These are phyloP conservation scores for Fagus sylvatica DNA, from an alignment of 306 rosid genomes.

Conservation along the genomic window DNA sequence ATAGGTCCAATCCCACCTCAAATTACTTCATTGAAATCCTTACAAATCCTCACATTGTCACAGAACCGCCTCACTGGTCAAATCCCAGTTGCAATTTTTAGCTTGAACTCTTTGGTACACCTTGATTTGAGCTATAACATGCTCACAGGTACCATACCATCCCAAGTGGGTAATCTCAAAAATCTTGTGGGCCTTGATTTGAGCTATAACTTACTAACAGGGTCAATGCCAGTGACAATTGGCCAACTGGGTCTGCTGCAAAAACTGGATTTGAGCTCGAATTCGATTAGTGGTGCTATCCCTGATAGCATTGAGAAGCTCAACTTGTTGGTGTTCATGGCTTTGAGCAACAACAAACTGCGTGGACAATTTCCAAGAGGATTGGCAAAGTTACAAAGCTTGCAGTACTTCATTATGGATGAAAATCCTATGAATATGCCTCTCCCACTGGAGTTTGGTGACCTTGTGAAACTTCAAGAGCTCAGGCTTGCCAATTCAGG, in stretches of 20 bases:
- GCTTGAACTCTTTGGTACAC: slow-evolving; percentile 38
- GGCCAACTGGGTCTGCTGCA: slow-evolving; percentile 47
- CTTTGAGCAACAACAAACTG: slow-evolving; percentile 45
- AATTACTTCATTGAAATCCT: slow-evolving; percentile 41
- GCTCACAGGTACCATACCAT: slow-evolving; percentile 40
- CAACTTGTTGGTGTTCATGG: slow-evolving; percentile 38
- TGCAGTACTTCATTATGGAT: slow-evolving; percentile 57
- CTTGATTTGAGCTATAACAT: slow-evolving; percentile 56
- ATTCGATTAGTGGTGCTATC: slow-evolving; percentile 37
- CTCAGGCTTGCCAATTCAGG: slow-evolving; percentile 52
- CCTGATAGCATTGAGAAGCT: slow-evolving; percentile 38
- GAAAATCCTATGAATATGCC: slow-evolving; percentile 44
- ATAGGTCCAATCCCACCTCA: slow-evolving; percentile 48
- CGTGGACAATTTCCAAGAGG: slow-evolving; percentile 39
- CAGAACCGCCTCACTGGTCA: slow-evolving; percentile 41
- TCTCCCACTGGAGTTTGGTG: slow-evolving; percentile 41
- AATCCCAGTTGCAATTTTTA: slow-evolving; percentile 37
- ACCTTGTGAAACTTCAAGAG: slow-evolving; percentile 47
- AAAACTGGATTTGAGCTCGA: slow-evolving; percentile 55
- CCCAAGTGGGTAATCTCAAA: slow-evolving; percentile 39
- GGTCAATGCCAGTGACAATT: slow-evolving; percentile 45
- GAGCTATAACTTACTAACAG: slow-evolving; percentile 47
- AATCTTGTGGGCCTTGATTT: slow-evolving; percentile 51
- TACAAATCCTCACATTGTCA: slow-evolving; percentile 53
- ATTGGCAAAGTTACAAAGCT: slow-evolving; percentile 38